Percentiles rank a stretch among this genome's conserved stretches.
phyloP scores from a whole-genome alignment of 2,329 filamentous ascomycete species.

The Curvularia sp. region DNA sequence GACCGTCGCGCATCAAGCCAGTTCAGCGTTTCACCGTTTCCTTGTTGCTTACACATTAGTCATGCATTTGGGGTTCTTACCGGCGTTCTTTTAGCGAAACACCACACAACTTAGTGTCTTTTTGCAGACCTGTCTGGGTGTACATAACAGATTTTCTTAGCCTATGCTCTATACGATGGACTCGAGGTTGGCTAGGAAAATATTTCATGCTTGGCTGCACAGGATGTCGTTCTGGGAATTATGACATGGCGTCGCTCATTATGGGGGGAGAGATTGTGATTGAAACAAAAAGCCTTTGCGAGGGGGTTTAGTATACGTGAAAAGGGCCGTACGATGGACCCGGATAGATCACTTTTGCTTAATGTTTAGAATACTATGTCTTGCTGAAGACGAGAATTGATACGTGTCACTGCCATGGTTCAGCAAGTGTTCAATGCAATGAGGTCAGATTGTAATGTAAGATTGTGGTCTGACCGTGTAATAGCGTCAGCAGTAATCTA shows the following conservation, averaged over 20 bases:
- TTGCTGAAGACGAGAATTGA: slow-evolving; percentile 7
- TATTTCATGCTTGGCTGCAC: neutral
- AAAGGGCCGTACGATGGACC: slow-evolving; percentile 11
- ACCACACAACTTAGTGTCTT: slow-evolving; percentile 7
- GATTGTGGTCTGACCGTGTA: neutral
- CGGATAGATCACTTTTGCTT: slow-evolving; percentile 13
- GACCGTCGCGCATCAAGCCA: neutral
- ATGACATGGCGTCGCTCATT: slow-evolving; percentile 25
- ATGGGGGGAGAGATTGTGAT: neutral
- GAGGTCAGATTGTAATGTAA: neutral
- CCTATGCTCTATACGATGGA: slow-evolving; percentile 8
- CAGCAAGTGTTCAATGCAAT: neutral
- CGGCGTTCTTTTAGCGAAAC: slow-evolving; percentile 12
- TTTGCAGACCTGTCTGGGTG: slow-evolving; percentile 13
- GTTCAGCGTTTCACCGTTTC: slow-evolving; percentile 6
- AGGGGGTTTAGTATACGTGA: slow-evolving; percentile 5
- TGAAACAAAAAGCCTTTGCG: too few relatives aligned
- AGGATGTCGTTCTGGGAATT: slow-evolving; percentile 18
- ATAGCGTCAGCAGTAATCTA: neutral
- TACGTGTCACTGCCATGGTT: neutral
- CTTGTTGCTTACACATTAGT: neutral
- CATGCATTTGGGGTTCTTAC: slow-evolving; percentile 6
- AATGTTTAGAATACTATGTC: slow-evolving; percentile 13
- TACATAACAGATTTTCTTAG: slow-evolving; percentile 17
- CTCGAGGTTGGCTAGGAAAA: slow-evolving; percentile 1